These are phyloP conservation scores for Prunus yedoensis DNA, from an alignment of 331 rosid species.

Conservation along the genomic window DNA sequence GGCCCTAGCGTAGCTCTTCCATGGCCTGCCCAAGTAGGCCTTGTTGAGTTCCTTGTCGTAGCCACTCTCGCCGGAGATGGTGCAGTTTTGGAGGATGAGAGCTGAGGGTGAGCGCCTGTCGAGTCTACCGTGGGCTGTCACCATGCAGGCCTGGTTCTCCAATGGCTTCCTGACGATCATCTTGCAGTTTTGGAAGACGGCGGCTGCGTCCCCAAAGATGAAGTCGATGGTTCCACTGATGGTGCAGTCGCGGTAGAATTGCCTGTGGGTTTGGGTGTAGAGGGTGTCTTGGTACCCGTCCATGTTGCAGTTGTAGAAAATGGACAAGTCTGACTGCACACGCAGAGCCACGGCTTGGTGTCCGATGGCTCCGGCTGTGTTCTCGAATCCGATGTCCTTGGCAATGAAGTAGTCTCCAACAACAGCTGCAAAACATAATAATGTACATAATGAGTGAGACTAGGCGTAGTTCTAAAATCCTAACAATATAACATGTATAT, in stretches of 20 bases:
- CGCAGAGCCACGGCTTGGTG: conserved; percentile 74
- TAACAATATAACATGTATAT: too few relatives aligned
- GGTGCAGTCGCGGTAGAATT: conserved; percentile 71
- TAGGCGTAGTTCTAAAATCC: too few relatives aligned
- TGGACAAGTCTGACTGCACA: conserved; percentile 50
- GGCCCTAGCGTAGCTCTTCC: conserved; percentile 53
- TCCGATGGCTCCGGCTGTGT: conserved; percentile 58
- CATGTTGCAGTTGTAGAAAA: conserved; percentile 54
- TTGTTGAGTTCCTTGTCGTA: conserved; percentile 8
- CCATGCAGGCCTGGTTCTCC: conserved; percentile 44
- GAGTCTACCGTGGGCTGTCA: conserved; percentile 58
- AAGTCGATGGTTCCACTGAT: conserved; percentile 73
- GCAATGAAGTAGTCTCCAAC: conserved; percentile 54
- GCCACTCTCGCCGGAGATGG: conserved; percentile 38
- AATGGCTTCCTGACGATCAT: conserved; percentile 41
- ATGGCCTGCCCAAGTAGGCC: conserved; percentile 65
- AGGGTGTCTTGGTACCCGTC: conserved; percentile 73
- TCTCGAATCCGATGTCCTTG: conserved; percentile 56
- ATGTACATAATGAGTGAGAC: too few relatives aligned
- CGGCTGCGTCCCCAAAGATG: conserved; percentile 56
- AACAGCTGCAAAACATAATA: conserved; percentile 33
- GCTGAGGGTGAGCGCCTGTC: conserved; percentile 26
- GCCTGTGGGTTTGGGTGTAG: conserved; percentile 60
- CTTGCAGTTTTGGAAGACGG: conserved; percentile 69
- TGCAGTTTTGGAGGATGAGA: conserved; percentile 54